Evolutionary conservation across 2,329 filamentous ascomycete genomes (phyloP), one percentile per base, ranked within the genome.

Genomic region (Akanthomyces uredinophilus): DNA sequence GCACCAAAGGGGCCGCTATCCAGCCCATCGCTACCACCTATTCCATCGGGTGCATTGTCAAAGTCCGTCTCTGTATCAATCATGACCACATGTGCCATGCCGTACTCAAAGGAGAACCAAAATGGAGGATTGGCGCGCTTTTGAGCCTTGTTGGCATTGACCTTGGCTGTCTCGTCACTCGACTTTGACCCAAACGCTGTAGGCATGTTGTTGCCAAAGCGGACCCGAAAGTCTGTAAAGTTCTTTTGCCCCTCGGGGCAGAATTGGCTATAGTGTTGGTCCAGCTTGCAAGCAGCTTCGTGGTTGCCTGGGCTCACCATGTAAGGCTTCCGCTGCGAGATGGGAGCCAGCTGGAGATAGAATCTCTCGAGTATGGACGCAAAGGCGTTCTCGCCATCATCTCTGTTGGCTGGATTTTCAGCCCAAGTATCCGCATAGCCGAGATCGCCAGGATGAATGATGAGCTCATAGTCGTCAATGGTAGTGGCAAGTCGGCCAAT

Each of bases 351-450:
- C 57, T 70, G 68, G 27, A 65, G 51, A 50, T 83, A 86, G 68
- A 86, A 85, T 55, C 80, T 74, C 67, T 86, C 81, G 0, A 83
- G 70, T 64, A 85, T 85, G 24, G 81, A 77, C 64, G 83, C 77
- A 68, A 80, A 85, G 18, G 81, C 82, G 41, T 82, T 72, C 22
- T 74, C 72, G 47, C 81, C 80, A 35, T 81, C 73, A 5, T 81
- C 64, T 1, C 80, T 64, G 69, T 84, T 84, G 37, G 77, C 72
- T 0, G 73, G 62, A 22, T 74, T 78, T 4, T 79, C 68, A 50
- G 75, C 74, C 83, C 83, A 86, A 69, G 85, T 80, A 63, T 86
- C 84, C 1, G 83, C 83, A 65, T 87, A 87, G 0, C 72, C 83
- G 18, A 86, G 75, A 67, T 86, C 84, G 5, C 81, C 81, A 0